Conservation (phyloP, 495 filamentous ascomycete genomes). For the Hypoxylon lienhwacheense region DNA sequence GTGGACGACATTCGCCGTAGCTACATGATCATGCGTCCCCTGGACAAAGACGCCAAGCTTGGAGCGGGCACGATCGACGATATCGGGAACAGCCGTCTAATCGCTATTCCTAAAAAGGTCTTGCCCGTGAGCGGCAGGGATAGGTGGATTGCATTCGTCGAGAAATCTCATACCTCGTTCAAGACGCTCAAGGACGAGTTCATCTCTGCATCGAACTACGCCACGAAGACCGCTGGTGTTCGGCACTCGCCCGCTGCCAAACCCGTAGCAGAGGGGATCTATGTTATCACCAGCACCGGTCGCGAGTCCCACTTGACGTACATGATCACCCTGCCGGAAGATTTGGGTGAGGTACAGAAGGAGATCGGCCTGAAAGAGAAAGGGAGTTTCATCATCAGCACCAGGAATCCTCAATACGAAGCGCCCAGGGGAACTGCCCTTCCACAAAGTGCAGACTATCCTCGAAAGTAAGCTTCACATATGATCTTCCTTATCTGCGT, state of each 20-base stretch:
- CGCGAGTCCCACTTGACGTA: constrained; percentile 78
- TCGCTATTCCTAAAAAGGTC: constrained; percentile 85
- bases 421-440: constrained; percentile 65
- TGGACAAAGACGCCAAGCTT: constrained; percentile 70
- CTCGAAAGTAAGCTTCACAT: constrained; percentile 72
- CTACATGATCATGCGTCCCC: constrained; percentile 80
- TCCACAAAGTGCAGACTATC: constrained; percentile 69
- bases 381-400: constrained; percentile 77
- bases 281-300: constrained; percentile 75
- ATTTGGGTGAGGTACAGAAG: constrained; percentile 72
- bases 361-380: constrained; percentile 71
- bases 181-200: constrained; percentile 73
- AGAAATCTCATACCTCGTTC: constrained; percentile 69
- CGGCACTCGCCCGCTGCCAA: constrained; percentile 71
- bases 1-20: constrained; percentile 73
- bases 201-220: constrained; percentile 66
- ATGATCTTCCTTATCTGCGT: too few species aligned
- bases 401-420: constrained; percentile 75
- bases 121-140: constrained; percentile 73
- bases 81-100: constrained; percentile 65
- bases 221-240: constrained; percentile 74
- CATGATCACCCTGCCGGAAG: constrained; percentile 72
- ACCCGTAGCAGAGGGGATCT: constrained; percentile 83
- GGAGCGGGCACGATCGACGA: constrained; percentile 63
- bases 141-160: constrained; percentile 81